These are phyloP conservation scores for Tripidium arundinaceum DNA, from an alignment of 202 grass and related monocot genomes.

Conservation along the genomic window DNA sequence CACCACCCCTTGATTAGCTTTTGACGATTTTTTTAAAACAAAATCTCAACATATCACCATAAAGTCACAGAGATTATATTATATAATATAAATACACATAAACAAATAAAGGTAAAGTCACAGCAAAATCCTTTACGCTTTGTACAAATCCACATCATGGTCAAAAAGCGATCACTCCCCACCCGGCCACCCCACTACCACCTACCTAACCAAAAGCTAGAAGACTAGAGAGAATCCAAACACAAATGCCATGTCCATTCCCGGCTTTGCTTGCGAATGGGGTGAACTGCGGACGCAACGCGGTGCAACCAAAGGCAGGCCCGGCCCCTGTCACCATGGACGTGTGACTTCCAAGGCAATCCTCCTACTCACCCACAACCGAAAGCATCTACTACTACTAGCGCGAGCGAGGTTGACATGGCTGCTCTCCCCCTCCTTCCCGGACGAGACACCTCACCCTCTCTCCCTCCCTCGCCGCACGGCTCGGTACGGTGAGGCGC, in stretches of 20 bases:
- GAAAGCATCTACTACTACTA: background rate
- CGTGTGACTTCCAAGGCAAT: slow-evolving; percentile 58
- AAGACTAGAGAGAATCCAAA: slow-evolving; percentile 28
- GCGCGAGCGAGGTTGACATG: slow-evolving; percentile 27
- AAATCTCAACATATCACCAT: background rate
- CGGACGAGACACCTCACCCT: slow-evolving; percentile 27
- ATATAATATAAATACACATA: background rate
- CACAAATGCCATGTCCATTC: slow-evolving; percentile 22
- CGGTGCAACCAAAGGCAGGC: background rate
- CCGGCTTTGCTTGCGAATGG: slow-evolving; percentile 70
- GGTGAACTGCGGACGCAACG: slow-evolving; percentile 37
- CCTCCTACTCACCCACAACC: slow-evolving; percentile 20
- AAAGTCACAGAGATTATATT: background rate
- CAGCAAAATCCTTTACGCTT: background rate
- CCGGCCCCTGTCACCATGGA: slow-evolving; percentile 15
- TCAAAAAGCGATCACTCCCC: slow-evolving; percentile 25
- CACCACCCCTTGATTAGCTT: background rate
- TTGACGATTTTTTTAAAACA: background rate
- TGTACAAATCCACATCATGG: slow-evolving; percentile 27
- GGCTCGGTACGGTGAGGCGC: background rate
- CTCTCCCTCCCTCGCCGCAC: slow-evolving; percentile 7
- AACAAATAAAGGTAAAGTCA: background rate
- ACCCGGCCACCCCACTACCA: slow-evolving; percentile 6
- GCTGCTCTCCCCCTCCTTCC: slow-evolving; percentile 20
- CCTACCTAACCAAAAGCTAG: slow-evolving; percentile 35